phyloP scores from a whole-genome alignment of 169 alveolate genomes.

The Plasmodium malariae region DNA sequence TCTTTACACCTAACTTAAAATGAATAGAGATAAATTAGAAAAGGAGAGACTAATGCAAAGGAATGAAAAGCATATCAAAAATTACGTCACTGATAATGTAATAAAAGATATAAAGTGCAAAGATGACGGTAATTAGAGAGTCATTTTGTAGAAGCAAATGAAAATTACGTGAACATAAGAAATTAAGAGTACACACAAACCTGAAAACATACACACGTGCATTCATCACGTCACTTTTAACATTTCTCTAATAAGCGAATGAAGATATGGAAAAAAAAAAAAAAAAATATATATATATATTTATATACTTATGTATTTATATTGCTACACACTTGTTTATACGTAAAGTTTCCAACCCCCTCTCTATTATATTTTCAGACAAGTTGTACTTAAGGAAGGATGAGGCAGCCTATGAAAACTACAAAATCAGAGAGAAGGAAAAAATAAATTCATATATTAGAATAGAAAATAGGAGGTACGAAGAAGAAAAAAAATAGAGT shows the following conservation, averaged over 20 bases:
- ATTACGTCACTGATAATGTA: constrained; percentile 19
- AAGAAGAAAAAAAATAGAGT: not conserved
- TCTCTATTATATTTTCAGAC: not conserved
- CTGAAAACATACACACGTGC: too few relatives aligned
- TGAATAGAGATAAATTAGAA: constrained; percentile 60
- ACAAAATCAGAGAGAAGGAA: constrained; percentile 19
- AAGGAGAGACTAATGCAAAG: constrained; percentile 61
- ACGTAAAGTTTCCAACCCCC: too few relatives aligned
- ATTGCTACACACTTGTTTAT: too few relatives aligned
- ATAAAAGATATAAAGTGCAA: constrained; percentile 29
- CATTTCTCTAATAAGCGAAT: too few relatives aligned
- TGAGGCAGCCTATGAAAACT: constrained; percentile 48
- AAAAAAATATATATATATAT: too few relatives aligned
- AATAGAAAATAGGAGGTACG: constrained; percentile 69
- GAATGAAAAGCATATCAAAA: constrained; percentile 58
- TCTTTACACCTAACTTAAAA: not conserved
- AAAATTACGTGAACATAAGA: not conserved
- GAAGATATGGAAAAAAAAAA: not conserved
- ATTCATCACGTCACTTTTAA: too few relatives aligned
- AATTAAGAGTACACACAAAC: too few relatives aligned
- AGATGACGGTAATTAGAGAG: constrained; percentile 22
- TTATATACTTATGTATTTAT: too few relatives aligned
- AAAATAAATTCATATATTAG: constrained; percentile 25
- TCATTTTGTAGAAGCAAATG: not conserved
- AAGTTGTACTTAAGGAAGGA: constrained; percentile 26